Conservation (phyloP, 805 yeast species). For the Wickerhamiella azymoides region DNA sequence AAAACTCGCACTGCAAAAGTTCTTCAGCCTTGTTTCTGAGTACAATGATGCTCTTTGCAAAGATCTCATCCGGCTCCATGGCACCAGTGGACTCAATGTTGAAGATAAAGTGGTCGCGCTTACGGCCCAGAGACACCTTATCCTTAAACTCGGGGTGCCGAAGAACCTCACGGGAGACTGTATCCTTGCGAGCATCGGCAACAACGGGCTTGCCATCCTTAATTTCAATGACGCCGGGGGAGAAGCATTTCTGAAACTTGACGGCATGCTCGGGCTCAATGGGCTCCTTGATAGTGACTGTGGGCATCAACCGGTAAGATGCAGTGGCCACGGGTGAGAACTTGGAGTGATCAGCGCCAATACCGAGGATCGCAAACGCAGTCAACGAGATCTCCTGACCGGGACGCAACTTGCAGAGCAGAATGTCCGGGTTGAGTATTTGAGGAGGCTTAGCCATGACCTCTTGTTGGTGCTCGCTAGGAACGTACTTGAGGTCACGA, state of each 20-base stretch:
- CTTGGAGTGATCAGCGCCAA: constrained; percentile 93
- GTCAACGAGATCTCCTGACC: constrained; percentile 89
- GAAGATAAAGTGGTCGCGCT: constrained; percentile 84
- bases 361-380: constrained; percentile 82
- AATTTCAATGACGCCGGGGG: constrained; percentile 80
- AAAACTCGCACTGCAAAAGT: constrained; percentile 15
- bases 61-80: constrained; percentile 92
- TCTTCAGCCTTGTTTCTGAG: constrained; percentile 51
- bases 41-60: constrained; percentile 76
- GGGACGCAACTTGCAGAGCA: constrained; percentile 86
- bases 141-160: constrained; percentile 85
- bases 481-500: constrained; percentile 74
- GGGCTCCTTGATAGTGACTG: constrained; percentile 44
- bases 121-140: constrained; percentile 81
- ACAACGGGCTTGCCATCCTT: constrained; percentile 60
- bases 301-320: constrained; percentile 83
- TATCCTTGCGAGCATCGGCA: constrained; percentile 82
- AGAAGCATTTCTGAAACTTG: constrained; percentile 79
- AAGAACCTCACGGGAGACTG: constrained; percentile 91
- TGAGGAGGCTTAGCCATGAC: constrained; percentile 48
- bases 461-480: constrained; percentile 77
- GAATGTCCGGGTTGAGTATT: constrained; percentile 67
- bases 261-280: constrained; percentile 64
- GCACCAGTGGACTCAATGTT: constrained; percentile 94
- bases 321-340: constrained; percentile 97